Evolutionary conservation across 371 early-diverging fungal genomes (phyloP).

Genomic region (Mortierella sp.): DNA sequence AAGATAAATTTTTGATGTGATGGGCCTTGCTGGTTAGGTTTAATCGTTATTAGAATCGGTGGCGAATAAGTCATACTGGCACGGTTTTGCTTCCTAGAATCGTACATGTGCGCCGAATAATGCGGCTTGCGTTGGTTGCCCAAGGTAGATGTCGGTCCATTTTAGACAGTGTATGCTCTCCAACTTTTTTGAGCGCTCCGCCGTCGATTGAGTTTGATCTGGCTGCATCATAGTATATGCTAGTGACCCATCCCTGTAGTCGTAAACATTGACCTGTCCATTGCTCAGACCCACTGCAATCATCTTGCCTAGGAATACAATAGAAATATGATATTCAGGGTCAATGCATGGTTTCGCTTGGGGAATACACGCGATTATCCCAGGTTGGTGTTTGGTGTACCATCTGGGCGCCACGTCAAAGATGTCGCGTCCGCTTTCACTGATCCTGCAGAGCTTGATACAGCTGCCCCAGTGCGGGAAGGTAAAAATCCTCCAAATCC

Average conservation of each 20-base stretch:
- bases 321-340: neutral
- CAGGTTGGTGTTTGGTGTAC: neutral
- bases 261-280: conserved; percentile 38
- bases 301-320: conserved; percentile 23
- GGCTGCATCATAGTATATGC: neutral
- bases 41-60: neutral
- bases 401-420: conserved; percentile 50
- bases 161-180: conserved; percentile 19
- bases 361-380: neutral
- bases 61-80: neutral
- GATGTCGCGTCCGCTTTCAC: conserved; percentile 25
- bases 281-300: conserved; percentile 45
- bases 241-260: conserved; percentile 40
- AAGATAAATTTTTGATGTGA: neutral
- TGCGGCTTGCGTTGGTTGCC: neutral
- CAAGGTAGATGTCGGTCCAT: conserved; percentile 43
- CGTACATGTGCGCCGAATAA: conserved; percentile 30
- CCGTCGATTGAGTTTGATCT: neutral
- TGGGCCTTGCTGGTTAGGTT: neutral
- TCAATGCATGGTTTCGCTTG: neutral
- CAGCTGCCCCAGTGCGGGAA: neutral
- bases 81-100: neutral
- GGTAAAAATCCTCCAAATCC: neutral
- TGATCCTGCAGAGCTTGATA: neutral
- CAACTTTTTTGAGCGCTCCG: neutral